These are phyloP conservation scores for Dictyostelium brefeldianum DNA, from an alignment of 78 protist genomes.

Conservation along the genomic window DNA sequence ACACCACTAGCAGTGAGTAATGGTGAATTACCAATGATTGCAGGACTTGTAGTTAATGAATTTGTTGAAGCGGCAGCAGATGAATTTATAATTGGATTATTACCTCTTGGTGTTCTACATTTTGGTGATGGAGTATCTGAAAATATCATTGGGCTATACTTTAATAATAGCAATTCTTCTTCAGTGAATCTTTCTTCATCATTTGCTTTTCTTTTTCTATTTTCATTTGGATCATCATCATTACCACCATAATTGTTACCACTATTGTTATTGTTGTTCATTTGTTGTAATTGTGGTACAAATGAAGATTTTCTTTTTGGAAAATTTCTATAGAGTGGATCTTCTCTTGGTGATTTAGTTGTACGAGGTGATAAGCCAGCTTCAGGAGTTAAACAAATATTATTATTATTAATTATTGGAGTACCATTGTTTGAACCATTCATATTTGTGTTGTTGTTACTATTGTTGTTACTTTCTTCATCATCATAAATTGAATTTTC, in stretches of 20 bases:
- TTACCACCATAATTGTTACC: neutral
- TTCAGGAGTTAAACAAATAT: constrained; percentile 36
- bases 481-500: constrained; percentile 44
- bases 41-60: constrained; percentile 41
- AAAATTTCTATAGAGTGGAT: constrained; percentile 75
- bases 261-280: neutral
- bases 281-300: neutral
- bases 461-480: neutral
- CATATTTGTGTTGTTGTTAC: neutral
- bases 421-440: neutral
- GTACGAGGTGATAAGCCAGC: constrained; percentile 58
- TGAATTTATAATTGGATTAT: constrained; percentile 20
- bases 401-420: neutral
- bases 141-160: constrained; percentile 69
- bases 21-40: constrained; percentile 50
- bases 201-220: constrained; percentile 56
- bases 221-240: constrained; percentile 20
- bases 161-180: constrained; percentile 53
- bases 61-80: neutral
- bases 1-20: constrained; percentile 39
- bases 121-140: constrained; percentile 77
- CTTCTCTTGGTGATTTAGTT: constrained; percentile 63
- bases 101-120: constrained; percentile 71
- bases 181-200: constrained; percentile 57
- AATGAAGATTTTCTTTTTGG: constrained; percentile 42